Conservation (phyloP, 805 yeast genomes). For the Candida nanaspora region DNA sequence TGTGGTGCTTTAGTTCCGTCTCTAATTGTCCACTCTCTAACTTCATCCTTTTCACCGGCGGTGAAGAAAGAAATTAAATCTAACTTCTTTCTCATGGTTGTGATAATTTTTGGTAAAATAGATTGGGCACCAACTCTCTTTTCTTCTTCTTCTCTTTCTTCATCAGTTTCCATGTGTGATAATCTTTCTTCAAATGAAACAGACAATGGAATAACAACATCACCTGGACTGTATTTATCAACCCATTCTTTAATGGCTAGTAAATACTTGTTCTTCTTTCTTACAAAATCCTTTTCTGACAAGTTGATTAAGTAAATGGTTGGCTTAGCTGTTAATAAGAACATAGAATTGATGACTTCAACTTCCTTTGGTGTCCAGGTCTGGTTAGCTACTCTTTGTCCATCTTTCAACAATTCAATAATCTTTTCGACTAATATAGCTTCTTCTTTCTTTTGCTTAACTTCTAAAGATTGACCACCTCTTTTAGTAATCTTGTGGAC, state of each 20-base stretch:
- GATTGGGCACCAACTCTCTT: constrained; percentile 32
- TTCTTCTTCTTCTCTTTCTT: constrained; percentile 27
- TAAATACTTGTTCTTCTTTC: constrained; percentile 44
- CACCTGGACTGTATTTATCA: constrained; percentile 58
- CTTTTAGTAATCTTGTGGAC: constrained; percentile 50
- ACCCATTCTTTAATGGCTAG: constrained; percentile 59
- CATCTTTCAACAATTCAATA: constrained; percentile 58
- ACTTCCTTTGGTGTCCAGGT: constrained; percentile 61
- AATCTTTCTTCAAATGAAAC: constrained; percentile 89
- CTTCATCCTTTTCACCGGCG: constrained; percentile 72
- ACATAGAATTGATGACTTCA: constrained; percentile 59
- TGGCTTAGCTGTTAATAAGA: constrained; percentile 84
- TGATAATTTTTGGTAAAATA: constrained; percentile 57
- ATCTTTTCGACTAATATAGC: constrained; percentile 48
- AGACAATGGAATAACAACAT: constrained; percentile 84
- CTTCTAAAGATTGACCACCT: constrained; percentile 61
- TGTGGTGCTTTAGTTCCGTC: constrained; percentile 73
- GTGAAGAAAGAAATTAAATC: constrained; percentile 80
- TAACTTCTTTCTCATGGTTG: constrained; percentile 58
- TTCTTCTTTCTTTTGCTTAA: constrained; percentile 57
- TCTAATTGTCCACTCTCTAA: constrained; percentile 84
- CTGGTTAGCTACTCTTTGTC: constrained; percentile 53
- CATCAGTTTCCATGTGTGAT: constrained; percentile 76
- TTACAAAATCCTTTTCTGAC: constrained; percentile 58
- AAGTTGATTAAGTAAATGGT: constrained; percentile 71